phyloP scores from a whole-genome alignment of 2,329 filamentous ascomycete species.

The Cadophora luteo-olivacea region DNA sequence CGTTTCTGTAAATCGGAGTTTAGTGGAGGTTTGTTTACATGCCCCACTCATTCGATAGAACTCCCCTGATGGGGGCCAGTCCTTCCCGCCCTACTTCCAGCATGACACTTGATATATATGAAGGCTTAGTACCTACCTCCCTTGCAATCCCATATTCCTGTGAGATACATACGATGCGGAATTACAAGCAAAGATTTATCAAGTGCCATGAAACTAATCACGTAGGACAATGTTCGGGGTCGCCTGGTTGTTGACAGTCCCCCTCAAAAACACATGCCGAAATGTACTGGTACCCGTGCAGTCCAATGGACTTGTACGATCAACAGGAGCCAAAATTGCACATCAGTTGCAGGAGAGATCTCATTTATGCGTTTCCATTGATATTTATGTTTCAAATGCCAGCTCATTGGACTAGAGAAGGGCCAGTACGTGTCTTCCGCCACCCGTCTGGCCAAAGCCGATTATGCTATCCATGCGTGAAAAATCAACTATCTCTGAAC shows the following conservation, averaged over 20 bases:
- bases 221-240: no score
- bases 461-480: slow-evolving; percentile 8
- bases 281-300: not conserved
- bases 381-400: slow-evolving; percentile 3
- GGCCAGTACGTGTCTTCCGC: not conserved
- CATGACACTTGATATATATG: not conserved
- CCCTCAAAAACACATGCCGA: no score
- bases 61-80: no score
- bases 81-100: not conserved
- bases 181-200: no score
- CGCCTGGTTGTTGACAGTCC: no score
- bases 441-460: not conserved
- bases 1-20: not conserved
- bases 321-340: not conserved
- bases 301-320: not conserved
- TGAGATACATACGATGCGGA: no score
- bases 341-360: not conserved
- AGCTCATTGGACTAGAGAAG: slow-evolving; percentile 1
- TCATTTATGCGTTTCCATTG: not conserved
- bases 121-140: no score
- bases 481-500: slow-evolving; percentile 3
- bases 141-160: no score
- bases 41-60: not conserved
- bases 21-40: not conserved
- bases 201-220: no score